Percentiles rank a stretch among this genome's conserved stretches.
These are phyloP conservation scores for Raphanus raphanistrum DNA, from an alignment of 345 rosid species.

Conservation along the genomic window DNA sequence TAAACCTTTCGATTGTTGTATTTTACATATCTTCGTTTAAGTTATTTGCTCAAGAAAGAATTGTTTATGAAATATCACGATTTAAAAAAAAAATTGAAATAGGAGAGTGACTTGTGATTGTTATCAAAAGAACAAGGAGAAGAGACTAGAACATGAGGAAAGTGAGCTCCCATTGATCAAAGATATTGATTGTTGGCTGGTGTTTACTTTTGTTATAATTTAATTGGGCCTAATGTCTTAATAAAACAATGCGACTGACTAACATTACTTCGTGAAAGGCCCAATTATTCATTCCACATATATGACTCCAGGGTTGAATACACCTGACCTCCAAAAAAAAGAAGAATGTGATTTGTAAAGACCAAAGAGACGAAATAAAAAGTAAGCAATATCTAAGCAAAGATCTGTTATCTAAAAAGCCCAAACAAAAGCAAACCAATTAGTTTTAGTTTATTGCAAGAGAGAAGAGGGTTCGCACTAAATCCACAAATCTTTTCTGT, in stretches of 20 bases:
- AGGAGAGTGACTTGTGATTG: neutral
- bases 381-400: neutral
- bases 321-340: constrained; percentile 20
- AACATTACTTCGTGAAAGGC: neutral
- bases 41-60: neutral
- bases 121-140: neutral
- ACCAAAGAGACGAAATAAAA: neutral
- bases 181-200: too few species aligned
- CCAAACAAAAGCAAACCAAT: constrained; percentile 24
- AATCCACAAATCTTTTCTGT: neutral
- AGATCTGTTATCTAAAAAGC: constrained; percentile 24
- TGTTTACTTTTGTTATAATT: neutral
- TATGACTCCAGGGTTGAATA: neutral
- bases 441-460: neutral
- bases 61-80: neutral
- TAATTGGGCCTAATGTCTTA: neutral
- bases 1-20: constrained; percentile 3
- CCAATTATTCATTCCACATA: neutral
- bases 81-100: neutral
- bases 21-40: neutral
- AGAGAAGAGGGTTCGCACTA: neutral
- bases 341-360: neutral
- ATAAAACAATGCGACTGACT: neutral
- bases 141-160: neutral
- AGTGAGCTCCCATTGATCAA: neutral